A percentile compares a stretch with the other conserved stretches of the same genome.
These are phyloP conservation scores for Lycium ferocissimum DNA, from an alignment of 257 asterid species.

Conservation along the genomic window DNA sequence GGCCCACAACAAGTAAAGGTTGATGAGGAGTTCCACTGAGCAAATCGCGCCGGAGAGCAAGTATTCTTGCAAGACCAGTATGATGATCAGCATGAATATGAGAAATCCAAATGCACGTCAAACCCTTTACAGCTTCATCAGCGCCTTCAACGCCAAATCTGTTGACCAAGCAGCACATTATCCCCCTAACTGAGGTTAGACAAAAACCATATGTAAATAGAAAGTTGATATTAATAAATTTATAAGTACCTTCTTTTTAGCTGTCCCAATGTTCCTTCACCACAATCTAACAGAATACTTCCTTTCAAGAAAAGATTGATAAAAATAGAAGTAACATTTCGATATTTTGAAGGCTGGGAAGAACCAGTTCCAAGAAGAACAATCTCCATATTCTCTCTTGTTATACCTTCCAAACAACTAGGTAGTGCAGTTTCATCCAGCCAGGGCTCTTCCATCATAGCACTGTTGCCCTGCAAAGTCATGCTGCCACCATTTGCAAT, in stretches of 20 bases:
- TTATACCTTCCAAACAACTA: slow-evolving; percentile 75
- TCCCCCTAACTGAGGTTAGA: background rate
- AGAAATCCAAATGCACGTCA: slow-evolving; percentile 92
- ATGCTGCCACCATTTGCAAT: slow-evolving; percentile 33
- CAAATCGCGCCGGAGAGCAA: slow-evolving; percentile 74
- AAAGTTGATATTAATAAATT: background rate
- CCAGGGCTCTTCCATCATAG: slow-evolving; percentile 79
- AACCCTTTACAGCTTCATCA: slow-evolving; percentile 72
- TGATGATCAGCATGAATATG: slow-evolving; percentile 99
- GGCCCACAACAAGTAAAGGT: slow-evolving; percentile 79
- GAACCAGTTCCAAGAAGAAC: slow-evolving; percentile 99
- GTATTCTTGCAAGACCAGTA: slow-evolving; percentile 94
- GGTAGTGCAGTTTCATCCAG: slow-evolving; percentile 59
- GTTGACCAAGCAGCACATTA: slow-evolving; percentile 30
- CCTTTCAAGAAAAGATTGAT: slow-evolving; percentile 87
- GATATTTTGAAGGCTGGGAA: slow-evolving; percentile 97
- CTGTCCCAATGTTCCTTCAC: slow-evolving; percentile 97
- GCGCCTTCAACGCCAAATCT: slow-evolving; percentile 88
- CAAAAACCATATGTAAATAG: slow-evolving; percentile 8
- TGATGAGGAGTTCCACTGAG: slow-evolving; percentile 69
- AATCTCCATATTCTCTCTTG: slow-evolving; percentile 86
- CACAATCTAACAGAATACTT: slow-evolving; percentile 83
- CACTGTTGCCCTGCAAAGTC: slow-evolving; percentile 29
- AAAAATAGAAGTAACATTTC: slow-evolving; percentile 90
- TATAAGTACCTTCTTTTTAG: slow-evolving; percentile 77